Evolutionary conservation across 371 early-diverging fungal species (phyloP), one percentile per base, ranked within the genome.

Genomic region (Blakeslea trispora): DNA sequence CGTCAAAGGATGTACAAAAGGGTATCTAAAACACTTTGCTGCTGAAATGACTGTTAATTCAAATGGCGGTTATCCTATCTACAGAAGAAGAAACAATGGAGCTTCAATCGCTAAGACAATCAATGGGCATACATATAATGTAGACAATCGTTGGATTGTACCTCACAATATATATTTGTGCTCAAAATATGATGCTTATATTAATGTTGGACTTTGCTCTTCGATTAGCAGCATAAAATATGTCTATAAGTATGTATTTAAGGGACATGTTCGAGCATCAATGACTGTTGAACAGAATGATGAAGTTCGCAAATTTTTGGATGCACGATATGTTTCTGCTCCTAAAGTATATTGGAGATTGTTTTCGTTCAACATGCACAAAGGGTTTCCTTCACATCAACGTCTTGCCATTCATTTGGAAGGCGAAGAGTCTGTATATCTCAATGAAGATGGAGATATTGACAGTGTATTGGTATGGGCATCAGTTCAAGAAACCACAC

Each of bases 131-230:
- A 40, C 55, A n/a, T n/a, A n/a, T n/a, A n/a, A n/a, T 50, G 52
- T 64, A 15, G 56, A 68, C 52, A 68, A 72, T 45, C 7, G 55
- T 13, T 66, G 56, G 57, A 45, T 64, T 18, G 63, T 68, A 2
- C 68, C 62, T 1, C 44, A 72, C 22, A 72, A 66, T 35, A 50
- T 37, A 0, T 72, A 54, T 13, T 52, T 72, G 24, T 10, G 19
- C 14, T 52, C 66, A 1, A 68, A 66, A 47, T 72, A 61, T 43
- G 37, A 64, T 39, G 55, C 68, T 0, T 68, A 73, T 46, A 69
- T 71, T 17, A 72, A 77, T 49, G 69, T 73, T 0, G 71, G 72
- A 45, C 58, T 70, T 13, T 73, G 74, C 37, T 8, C 45, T 1
- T 47, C 62, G 0, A 39, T 64, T 21, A 11, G 21, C 0, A 50